Evolutionary conservation across 1,139 yeast genomes (phyloP).

Genomic region (Debaryomyces subglobosus): DNA sequence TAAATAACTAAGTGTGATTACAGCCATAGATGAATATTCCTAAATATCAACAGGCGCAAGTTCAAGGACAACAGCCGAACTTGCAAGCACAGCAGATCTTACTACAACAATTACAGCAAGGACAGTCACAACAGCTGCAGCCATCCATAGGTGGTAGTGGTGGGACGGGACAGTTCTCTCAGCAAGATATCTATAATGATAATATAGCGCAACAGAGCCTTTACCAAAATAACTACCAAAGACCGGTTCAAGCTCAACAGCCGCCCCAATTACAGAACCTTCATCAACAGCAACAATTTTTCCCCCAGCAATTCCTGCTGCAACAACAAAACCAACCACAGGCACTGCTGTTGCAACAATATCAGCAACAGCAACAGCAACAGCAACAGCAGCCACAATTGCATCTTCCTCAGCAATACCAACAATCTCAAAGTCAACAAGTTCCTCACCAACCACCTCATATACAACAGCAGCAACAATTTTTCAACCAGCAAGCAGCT

Average conservation of each 20-base stretch:
- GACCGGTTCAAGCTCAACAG: constrained; percentile 23
- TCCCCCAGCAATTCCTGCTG: constrained; percentile 30
- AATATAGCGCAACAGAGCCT: constrained; percentile 36
- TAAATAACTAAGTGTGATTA: neutral
- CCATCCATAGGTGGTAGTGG: constrained; percentile 13
- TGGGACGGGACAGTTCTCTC: constrained; percentile 25
- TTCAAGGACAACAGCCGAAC: constrained; percentile 35
- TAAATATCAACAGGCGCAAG: constrained; percentile 37
- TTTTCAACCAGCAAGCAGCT: constrained; percentile 4
- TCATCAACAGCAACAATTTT: constrained; percentile 23
- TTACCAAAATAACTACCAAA: constrained; percentile 33
- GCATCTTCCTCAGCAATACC: constrained; percentile 26
- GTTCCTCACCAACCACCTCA: constrained; percentile 29
- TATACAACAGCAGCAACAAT: constrained; percentile 24
- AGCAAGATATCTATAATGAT: constrained; percentile 30
- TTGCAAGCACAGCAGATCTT: constrained; percentile 50
- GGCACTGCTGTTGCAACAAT: constrained; percentile 32
- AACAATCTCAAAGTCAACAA: constrained; percentile 19
- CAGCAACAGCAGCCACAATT: constrained; percentile 22
- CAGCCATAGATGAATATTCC: constrained; percentile 27
- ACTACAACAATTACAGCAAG: constrained; percentile 49
- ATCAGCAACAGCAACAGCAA: constrained; percentile 28
- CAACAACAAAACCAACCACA: constrained; percentile 34
- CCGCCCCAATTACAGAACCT: constrained; percentile 21
- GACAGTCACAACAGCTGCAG: constrained; percentile 29